phyloP scores from a whole-genome alignment of 495 filamentous ascomycete genomes.

The Daldinia childiae region DNA sequence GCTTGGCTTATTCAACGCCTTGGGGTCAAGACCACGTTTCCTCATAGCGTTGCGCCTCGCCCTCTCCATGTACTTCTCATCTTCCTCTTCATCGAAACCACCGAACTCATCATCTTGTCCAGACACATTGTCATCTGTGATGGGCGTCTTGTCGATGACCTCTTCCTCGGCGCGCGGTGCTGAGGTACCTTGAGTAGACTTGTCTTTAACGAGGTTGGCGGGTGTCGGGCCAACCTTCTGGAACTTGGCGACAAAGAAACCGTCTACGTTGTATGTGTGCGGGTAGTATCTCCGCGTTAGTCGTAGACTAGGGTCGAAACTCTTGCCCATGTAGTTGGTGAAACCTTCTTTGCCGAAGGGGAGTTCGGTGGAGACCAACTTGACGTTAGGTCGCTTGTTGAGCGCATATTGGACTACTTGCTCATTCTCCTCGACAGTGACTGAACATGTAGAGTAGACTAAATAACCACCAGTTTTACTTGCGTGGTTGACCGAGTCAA shows the following conservation, averaged over 20 bases:
- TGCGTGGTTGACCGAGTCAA: conserved; percentile 89
- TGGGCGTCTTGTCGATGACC: conserved; percentile 61
- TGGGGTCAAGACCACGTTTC: conserved; percentile 63
- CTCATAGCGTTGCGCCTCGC: conserved; percentile 70
- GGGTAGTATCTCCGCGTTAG: conserved; percentile 91
- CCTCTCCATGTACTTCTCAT: conserved; percentile 78
- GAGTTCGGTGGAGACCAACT: conserved; percentile 90
- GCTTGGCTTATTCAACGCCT: conserved; percentile 52
- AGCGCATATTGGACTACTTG: conserved; percentile 93
- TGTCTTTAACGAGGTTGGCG: conserved; percentile 60
- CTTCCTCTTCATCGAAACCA: conserved; percentile 87
- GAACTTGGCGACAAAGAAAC: conserved; percentile 98
- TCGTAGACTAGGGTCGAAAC: conserved; percentile 85
- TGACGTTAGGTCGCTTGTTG: conserved; percentile 88
- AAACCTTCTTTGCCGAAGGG: conserved; percentile 95
- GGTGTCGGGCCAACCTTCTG: conserved; percentile 87
- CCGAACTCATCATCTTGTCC: conserved; percentile 69
- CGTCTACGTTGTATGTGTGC: conserved; percentile 95
- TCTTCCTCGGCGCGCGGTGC: conserved; percentile 46
- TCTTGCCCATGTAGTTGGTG: conserved; percentile 85
- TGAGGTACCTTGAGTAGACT: conserved; percentile 35
- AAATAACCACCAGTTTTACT: conserved; percentile 91
- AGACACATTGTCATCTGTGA: conserved; percentile 54
- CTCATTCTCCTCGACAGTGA: conserved; percentile 94
- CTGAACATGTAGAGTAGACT: conserved; percentile 87